A percentile compares a stretch with the other conserved stretches of the same genome.
Evolutionary conservation across 2,329 filamentous ascomycete species (phyloP).

Genomic region (Neurospora crassa): DNA sequence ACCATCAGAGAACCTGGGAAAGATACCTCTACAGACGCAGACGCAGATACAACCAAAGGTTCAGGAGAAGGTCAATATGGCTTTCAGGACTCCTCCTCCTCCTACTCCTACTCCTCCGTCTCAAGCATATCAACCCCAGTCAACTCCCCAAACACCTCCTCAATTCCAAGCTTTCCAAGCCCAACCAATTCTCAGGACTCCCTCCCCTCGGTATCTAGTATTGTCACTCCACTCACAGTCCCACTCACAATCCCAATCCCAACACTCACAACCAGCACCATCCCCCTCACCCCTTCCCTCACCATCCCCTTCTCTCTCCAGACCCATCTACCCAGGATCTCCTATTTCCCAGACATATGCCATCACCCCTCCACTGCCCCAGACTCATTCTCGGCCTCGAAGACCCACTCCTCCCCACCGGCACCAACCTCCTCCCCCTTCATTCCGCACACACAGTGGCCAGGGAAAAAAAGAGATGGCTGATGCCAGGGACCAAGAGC

Average conservation of each 20-base stretch:
- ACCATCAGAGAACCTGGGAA: background rate
- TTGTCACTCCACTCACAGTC: background rate
- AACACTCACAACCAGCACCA: background rate
- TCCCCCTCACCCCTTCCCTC: background rate
- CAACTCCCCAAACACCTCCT: no score
- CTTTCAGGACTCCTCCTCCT: background rate
- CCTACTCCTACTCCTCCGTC: background rate
- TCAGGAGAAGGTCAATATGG: background rate
- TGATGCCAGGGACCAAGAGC: background rate
- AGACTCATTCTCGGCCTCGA: background rate
- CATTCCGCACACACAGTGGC: background rate
- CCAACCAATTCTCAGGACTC: background rate
- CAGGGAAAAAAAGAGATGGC: accelerated
- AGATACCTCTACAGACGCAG: background rate
- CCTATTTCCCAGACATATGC: background rate
- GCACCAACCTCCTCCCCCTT: background rate
- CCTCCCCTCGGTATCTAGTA: background rate
- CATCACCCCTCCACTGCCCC: background rate
- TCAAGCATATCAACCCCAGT: background rate
- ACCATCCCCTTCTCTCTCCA: background rate
- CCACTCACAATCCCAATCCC: background rate
- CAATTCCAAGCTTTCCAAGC: background rate
- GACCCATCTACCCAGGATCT: background rate
- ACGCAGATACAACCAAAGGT: background rate
- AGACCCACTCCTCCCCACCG: background rate